Percentiles rank a stretch among this genome's conserved stretches.
phyloP scores from a whole-genome alignment of 768 basidiomycete species.

The Collybia sordida region DNA sequence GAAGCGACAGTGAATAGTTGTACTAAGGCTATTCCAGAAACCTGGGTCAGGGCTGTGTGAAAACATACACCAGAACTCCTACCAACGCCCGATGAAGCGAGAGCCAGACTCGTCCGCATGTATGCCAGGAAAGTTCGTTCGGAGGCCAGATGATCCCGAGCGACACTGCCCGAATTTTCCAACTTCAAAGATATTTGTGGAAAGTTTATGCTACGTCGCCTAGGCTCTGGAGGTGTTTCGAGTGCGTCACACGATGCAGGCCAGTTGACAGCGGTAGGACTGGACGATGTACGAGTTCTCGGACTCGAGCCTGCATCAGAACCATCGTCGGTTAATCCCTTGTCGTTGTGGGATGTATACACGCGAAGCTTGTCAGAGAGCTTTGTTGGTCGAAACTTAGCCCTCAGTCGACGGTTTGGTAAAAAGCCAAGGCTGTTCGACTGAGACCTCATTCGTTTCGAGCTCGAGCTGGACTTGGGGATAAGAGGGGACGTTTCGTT shows the following conservation, averaged over 20 bases:
- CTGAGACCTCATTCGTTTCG: conserved; percentile 9
- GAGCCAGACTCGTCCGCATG: conserved; percentile 48
- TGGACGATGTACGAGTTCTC: neutral
- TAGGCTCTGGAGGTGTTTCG: neutral
- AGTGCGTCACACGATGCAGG: neutral
- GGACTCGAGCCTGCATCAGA: neutral
- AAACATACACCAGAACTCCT: neutral
- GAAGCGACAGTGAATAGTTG: conserved; percentile 20
- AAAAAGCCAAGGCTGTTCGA: conserved; percentile 2
- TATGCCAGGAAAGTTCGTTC: conserved; percentile 58
- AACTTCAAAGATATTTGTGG: conserved; percentile 21
- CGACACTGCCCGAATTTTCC: conserved; percentile 51
- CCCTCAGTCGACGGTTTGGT: conserved; percentile 10
- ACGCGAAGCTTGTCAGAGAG: neutral
- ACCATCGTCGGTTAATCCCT: no score
- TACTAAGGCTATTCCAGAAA: conserved; percentile 13
- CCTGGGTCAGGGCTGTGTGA: neutral
- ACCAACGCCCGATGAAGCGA: conserved; percentile 52
- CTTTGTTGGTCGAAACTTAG: conserved; percentile 1
- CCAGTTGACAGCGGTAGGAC: neutral
- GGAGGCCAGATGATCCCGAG: conserved; percentile 52
- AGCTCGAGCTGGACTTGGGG: neutral
- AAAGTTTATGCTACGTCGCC: neutral
- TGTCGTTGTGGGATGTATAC: neutral
- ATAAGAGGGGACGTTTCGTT: conserved; percentile 14